Base-by-base conservation (phyloP, 1,284 basidiomycete genomes). In the Cutaneotrichosporon mucoides region DNA sequence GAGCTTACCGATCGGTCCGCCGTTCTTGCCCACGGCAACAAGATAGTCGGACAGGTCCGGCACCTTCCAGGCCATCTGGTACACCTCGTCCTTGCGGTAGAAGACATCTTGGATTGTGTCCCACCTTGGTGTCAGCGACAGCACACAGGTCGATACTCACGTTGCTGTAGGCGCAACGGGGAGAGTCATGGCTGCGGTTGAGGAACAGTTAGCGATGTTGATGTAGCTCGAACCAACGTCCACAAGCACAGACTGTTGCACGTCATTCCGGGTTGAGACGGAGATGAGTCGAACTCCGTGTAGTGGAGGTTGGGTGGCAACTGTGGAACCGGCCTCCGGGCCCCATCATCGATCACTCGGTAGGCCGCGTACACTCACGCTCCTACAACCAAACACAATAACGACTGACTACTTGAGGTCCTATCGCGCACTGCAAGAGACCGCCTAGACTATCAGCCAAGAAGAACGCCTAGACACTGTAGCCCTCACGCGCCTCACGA, bases 11-110 rank as follows among this genome's bases (percentile, higher is more conserved):
- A 96, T 80, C 13, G 92, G 91, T 5, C 94, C 93, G 35, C 92
- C 92, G 76, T 90, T 87, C 55, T 85, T 84, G 71, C 90, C 92
- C 16, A 87, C 89, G 35, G 90, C 86, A 40, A 93, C 79, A 51
- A 90, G 80, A 73, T 88, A 92, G 77, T 95, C 90, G 46, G 83
- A 83, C 34, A 99, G 79, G 72, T 89, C 85, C 11, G 87, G 86
- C 6, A 92, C 79, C 66, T 88, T 88, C 73, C 90, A 93, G 12
- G 85, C 81, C 64, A 93, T 86, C 3, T 86, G 84, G 75, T 98
- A 99, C 15, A 94, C 81, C 66, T 90, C 88, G 61, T 91, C 86
- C 55, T 88, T 80, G 42, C 83, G 77, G 65, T 82, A 84, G 56
- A 79, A 79, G 40, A 79, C 78, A 71, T 77, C 68, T 62, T 79